Percentiles rank a stretch among this genome's conserved stretches.
phyloP scores from a whole-genome alignment of 2,329 filamentous ascomycete genomes.

The Neopestalotiopsis clavispora region DNA sequence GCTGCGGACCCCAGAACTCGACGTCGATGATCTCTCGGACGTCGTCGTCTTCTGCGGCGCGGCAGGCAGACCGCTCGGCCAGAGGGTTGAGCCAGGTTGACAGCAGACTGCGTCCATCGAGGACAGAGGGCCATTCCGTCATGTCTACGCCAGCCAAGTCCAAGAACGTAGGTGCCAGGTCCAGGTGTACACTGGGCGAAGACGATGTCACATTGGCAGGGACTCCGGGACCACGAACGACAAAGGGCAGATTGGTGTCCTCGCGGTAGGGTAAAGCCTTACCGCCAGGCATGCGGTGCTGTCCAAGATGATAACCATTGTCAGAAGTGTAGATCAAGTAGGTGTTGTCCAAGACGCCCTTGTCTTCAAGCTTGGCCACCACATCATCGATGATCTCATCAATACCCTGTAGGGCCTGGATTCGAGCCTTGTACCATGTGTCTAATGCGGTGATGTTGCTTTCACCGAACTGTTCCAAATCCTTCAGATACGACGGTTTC shows the following conservation, averaged over 20 bases:
- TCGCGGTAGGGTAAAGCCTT: slow-evolving; percentile 63
- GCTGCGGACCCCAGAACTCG: slow-evolving; percentile 53
- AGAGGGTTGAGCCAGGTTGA: slow-evolving; percentile 34
- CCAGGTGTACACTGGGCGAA: slow-evolving; percentile 58
- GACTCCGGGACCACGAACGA: slow-evolving; percentile 65
- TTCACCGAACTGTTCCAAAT: slow-evolving; percentile 47
- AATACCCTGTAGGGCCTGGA: slow-evolving; percentile 56
- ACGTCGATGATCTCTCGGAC: slow-evolving; percentile 43
- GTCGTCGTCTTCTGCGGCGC: slow-evolving; percentile 5
- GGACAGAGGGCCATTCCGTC: slow-evolving; percentile 47
- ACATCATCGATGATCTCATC: slow-evolving; percentile 58
- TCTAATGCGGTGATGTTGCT: slow-evolving; percentile 55
- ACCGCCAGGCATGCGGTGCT: slow-evolving; percentile 61
- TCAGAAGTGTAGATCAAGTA: slow-evolving; percentile 64
- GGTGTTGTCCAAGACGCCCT: slow-evolving; percentile 65
- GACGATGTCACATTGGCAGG: slow-evolving; percentile 44
- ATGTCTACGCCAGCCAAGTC: slow-evolving; percentile 38
- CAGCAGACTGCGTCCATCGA: slow-evolving; percentile 55
- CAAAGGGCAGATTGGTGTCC: slow-evolving; percentile 63
- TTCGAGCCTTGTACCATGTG: slow-evolving; percentile 52
- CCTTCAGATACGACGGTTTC: slow-evolving; percentile 46
- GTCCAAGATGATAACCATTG: slow-evolving; percentile 64
- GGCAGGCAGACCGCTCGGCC: slow-evolving; percentile 12
- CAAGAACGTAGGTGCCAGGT: slow-evolving; percentile 61
- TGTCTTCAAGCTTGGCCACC: slow-evolving; percentile 44